These are phyloP conservation scores for Ehretia macrophylla DNA, from an alignment of 257 asterid genomes.

Conservation along the genomic window DNA sequence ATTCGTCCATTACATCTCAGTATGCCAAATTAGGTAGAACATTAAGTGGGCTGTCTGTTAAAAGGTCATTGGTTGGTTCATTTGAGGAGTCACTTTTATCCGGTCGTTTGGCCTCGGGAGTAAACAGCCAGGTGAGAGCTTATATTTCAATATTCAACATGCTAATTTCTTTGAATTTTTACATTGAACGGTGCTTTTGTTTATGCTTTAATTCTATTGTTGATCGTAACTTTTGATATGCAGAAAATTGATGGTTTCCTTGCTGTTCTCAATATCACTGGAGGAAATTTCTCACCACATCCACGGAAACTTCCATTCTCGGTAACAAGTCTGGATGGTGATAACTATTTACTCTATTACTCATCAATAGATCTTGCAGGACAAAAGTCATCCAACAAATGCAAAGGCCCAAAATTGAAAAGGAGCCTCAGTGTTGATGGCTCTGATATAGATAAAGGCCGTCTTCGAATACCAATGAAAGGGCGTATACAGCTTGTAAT, in stretches of 20 bases:
- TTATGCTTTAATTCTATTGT: not conserved
- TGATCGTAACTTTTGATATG: constrained; percentile 11
- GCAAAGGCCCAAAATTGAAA: constrained; percentile 52
- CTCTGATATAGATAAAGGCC: constrained; percentile 49
- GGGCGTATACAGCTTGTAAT: constrained; percentile 86
- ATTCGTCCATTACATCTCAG: constrained; percentile 31
- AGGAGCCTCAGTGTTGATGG: constrained; percentile 67
- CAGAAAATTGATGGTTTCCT: constrained; percentile 94
- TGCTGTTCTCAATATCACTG: constrained; percentile 76
- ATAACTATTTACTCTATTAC: constrained; percentile 69
- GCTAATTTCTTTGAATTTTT: constrained; percentile 2
- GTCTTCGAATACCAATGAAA: constrained; percentile 76
- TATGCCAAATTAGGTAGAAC: constrained; percentile 49
- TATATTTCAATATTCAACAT: not conserved
- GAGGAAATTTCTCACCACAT: constrained; percentile 80
- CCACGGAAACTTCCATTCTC: constrained; percentile 90
- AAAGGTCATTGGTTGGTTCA: constrained; percentile 87
- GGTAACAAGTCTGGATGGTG: constrained; percentile 82
- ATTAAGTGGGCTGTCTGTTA: constrained; percentile 64
- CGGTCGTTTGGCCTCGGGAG: constrained; percentile 82
- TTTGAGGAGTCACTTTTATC: constrained; percentile 91
- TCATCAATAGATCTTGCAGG: constrained; percentile 73
- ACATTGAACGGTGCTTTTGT: too few species aligned
- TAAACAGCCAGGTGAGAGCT: constrained; percentile 51
- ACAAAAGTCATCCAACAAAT: constrained; percentile 30